Base-by-base conservation (phyloP, 257 asterid species). In the Capsicum baccatum region DNA sequence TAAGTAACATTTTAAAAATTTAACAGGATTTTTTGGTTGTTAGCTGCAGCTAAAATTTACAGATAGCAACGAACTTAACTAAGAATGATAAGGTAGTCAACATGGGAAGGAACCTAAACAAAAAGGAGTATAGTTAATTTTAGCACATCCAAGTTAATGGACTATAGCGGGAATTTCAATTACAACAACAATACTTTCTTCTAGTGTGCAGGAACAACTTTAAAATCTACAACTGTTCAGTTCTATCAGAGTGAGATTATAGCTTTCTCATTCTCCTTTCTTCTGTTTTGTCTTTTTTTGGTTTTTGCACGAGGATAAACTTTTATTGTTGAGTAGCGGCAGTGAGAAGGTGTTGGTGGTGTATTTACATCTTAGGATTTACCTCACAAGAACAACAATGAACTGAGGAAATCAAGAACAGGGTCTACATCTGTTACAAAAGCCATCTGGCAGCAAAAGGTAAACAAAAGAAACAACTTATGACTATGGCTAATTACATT, bases 71-170 rank as follows among this genome's bases (percentile, higher is more conserved):
- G 1, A 21, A 21, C 21, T 21, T 21, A 74, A 76, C 63, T 76
- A 21, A 14, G 63, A 21, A 21, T 76, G 21, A 76, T 54, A 76
- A 52, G 12, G 39, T 52, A 76, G 81, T 26, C 47, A 76, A 52
- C 47, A 50, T 14, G 63, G 52, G 62, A 26, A 50, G 21, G 13
- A 52, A 52, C 47, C 81, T 52, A 47, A 52, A 52, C 0, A 21
- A 76, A 71, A 76, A 76, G 81, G 48, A 52, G 81, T 54, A 74
- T 21, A 54, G 62, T 74, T 54, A 6, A 74, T 74, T 35, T 50
- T 74, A 74, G 48, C 81, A 76, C 47, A 3, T 14, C 48, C 81
- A 26, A 76, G 81, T 76, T 76, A 54, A 76, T 26, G 81, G 47
- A 54, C 50, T 76, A 33, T 13, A 76, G 26, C n/a, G 52, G 81